Evolutionary conservation across 805 yeast species (phyloP).

Genomic region (Peterozyma toletana): DNA sequence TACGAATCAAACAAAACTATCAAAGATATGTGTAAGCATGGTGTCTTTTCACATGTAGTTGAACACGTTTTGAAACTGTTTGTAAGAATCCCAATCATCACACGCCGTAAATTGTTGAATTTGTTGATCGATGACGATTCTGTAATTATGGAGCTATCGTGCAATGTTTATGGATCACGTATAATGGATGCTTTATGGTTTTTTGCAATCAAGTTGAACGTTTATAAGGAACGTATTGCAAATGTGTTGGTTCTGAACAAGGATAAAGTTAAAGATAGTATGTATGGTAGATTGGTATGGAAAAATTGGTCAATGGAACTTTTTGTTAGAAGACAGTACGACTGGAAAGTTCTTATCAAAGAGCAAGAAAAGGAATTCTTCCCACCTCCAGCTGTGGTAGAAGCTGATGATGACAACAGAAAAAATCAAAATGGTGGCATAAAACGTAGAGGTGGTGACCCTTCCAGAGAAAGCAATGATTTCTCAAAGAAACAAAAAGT

Average conservation of each 20-base stretch:
- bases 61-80: conserved; percentile 50
- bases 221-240: conserved; percentile 84
- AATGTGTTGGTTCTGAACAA: conserved; percentile 50
- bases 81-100: conserved; percentile 39
- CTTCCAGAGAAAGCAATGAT: background rate
- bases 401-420: background rate
- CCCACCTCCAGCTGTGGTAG: conserved; percentile 6
- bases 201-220: conserved; percentile 68
- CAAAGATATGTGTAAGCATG: conserved; percentile 74
- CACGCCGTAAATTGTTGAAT: conserved; percentile 66
- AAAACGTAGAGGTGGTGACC: background rate
- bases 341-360: conserved; percentile 70
- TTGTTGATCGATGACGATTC: conserved; percentile 32
- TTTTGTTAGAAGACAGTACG: conserved; percentile 63
- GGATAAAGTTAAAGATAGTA: conserved; percentile 72
- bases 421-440: background rate
- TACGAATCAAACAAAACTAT: conserved; percentile 53
- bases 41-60: conserved; percentile 85
- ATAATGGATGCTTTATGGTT: conserved; percentile 79
- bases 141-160: conserved; percentile 48
- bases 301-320: conserved; percentile 89
- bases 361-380: conserved; percentile 37
- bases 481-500: background rate
- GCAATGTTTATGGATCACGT: conserved; percentile 89
- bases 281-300: conserved; percentile 90